A percentile compares a stretch with the other conserved stretches of the same genome.
These are phyloP conservation scores for Leccinum solheimii DNA, from an alignment of 1,284 basidiomycete species.

Conservation along the genomic window DNA sequence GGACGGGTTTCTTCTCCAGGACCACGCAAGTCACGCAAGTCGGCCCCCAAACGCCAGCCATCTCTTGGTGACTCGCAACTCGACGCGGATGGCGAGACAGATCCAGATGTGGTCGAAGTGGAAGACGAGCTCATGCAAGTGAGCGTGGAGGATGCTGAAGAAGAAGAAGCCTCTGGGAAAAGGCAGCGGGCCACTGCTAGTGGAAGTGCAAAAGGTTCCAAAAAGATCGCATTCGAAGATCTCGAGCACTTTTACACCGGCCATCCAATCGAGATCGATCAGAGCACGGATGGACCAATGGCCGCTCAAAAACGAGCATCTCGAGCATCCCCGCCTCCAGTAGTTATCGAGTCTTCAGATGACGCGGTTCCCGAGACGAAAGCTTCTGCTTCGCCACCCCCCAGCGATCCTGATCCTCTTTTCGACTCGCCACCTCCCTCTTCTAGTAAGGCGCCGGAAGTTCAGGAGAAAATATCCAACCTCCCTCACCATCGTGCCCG, in stretches of 20 bases:
- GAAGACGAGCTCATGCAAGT: constrained; percentile 37
- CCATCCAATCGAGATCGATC: constrained; percentile 34
- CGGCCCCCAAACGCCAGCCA: constrained; percentile 17
- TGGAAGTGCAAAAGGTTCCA: constrained; percentile 1
- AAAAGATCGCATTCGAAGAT: constrained; percentile 25
- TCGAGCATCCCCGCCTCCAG: constrained; percentile 2
- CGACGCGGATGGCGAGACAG: constrained; percentile 37
- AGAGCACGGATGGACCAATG: constrained; percentile 20
- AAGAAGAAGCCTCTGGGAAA: neutral
- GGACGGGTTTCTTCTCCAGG: constrained; percentile 34
- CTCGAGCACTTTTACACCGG: constrained; percentile 35
- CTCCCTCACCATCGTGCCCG: constrained; percentile 48
- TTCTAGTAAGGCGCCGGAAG: constrained; percentile 11
- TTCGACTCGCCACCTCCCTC: constrained; percentile 30
- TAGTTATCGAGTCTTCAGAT: neutral
- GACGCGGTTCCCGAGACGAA: constrained; percentile 1
- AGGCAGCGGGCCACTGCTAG: neutral
- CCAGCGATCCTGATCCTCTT: constrained; percentile 27
- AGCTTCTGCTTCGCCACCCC: constrained; percentile 16
- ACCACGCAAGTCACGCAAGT: constrained; percentile 15
- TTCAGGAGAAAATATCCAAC: neutral
- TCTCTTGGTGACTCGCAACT: constrained; percentile 35
- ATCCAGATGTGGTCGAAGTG: constrained; percentile 33
- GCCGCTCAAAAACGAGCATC: neutral
- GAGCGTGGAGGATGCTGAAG: constrained; percentile 26